Evolutionary conservation across 768 basidiomycete species (phyloP).

Genomic region (Lepiota brunneoincarnata): DNA sequence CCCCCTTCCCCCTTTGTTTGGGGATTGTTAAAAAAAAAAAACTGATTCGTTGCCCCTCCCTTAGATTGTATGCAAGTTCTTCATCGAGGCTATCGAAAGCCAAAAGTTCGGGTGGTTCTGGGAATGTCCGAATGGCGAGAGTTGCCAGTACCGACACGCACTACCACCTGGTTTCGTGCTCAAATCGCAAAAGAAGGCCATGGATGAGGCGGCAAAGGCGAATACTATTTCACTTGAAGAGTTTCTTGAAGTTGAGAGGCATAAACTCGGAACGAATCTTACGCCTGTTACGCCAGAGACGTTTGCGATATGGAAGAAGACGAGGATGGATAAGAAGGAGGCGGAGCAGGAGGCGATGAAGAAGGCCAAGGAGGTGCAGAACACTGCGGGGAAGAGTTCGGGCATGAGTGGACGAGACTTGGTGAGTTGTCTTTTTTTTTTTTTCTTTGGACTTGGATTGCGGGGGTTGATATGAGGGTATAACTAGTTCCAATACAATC

Average conservation of each 20-base stretch:
- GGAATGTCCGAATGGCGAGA: slow-evolving; percentile 88
- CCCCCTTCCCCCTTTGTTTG: not conserved
- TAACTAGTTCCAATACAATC: slow-evolving; percentile 90
- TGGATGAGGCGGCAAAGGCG: slow-evolving; percentile 87
- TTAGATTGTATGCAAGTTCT: slow-evolving; percentile 96
- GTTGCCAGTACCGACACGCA: slow-evolving; percentile 93
- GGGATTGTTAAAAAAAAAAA: too few species aligned
- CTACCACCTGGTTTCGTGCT: slow-evolving; percentile 95
- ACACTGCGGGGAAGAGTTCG: slow-evolving; percentile 81
- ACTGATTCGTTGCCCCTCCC: not conserved
- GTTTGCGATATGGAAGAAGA: slow-evolving; percentile 95
- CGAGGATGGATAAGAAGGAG: slow-evolving; percentile 89
- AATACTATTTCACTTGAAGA: slow-evolving; percentile 91
- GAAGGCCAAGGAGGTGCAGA: slow-evolving; percentile 80
- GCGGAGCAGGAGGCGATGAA: slow-evolving; percentile 81
- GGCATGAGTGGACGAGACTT: slow-evolving; percentile 97
- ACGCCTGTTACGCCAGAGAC: slow-evolving; percentile 92
- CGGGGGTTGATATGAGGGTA: not conserved
- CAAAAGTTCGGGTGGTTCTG: slow-evolving; percentile 97
- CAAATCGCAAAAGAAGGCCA: slow-evolving; percentile 89
- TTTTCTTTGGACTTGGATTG: not conserved
- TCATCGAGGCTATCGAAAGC: slow-evolving; percentile 93
- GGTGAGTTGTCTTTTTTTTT: slow-evolving; percentile 42
- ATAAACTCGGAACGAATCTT: slow-evolving; percentile 86
- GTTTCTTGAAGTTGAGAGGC: slow-evolving; percentile 96